Percentiles rank a stretch among this genome's conserved stretches.
Conservation (phyloP, 371 early-diverging fungal genomes). For the Cokeromyces recurvatus region DNA sequence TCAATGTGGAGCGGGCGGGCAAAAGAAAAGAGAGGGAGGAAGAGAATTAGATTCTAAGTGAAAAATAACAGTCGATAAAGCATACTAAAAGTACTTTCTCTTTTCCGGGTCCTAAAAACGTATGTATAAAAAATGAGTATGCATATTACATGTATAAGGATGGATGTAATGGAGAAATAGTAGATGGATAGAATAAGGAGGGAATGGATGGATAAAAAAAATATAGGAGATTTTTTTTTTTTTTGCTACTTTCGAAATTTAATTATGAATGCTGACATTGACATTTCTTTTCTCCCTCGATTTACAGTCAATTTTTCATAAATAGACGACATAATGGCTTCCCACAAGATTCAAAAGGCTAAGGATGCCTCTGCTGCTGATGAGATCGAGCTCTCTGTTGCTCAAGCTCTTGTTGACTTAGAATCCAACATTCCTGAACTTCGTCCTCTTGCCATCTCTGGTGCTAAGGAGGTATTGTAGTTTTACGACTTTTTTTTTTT, state of each 20-base stretch:
- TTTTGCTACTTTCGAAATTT: too few species aligned
- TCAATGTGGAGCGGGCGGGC: background rate
- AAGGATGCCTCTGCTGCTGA: slow-evolving; percentile 65
- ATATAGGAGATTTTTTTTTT: background rate
- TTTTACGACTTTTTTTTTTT: too few species aligned
- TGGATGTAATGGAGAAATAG: slow-evolving; percentile 2
- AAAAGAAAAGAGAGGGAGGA: too few species aligned
- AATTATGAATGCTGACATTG: background rate
- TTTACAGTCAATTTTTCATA: too few species aligned
- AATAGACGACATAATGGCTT: slow-evolving; percentile 31
- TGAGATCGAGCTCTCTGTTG: slow-evolving; percentile 88
- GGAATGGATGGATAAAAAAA: slow-evolving; percentile 13
- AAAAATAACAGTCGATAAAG: background rate
- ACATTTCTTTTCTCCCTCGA: background rate
- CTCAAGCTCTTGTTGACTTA: slow-evolving; percentile 91
- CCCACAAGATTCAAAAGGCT: slow-evolving; percentile 74
- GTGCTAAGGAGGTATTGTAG: slow-evolving; percentile 87
- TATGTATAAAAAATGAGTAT: slow-evolving; percentile 6
- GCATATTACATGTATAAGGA: background rate
- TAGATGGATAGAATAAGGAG: slow-evolving; percentile 2
- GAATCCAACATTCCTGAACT: slow-evolving; percentile 90
- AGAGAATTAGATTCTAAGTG: too few species aligned
- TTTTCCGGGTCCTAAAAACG: slow-evolving; percentile 20
- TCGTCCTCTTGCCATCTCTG: slow-evolving; percentile 82
- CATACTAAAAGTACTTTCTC: slow-evolving; percentile 15